A percentile compares a stretch with the other conserved stretches of the same genome.
Evolutionary conservation across 2,329 filamentous ascomycete species (phyloP).

Genomic region (Aureobasidium sp.): DNA sequence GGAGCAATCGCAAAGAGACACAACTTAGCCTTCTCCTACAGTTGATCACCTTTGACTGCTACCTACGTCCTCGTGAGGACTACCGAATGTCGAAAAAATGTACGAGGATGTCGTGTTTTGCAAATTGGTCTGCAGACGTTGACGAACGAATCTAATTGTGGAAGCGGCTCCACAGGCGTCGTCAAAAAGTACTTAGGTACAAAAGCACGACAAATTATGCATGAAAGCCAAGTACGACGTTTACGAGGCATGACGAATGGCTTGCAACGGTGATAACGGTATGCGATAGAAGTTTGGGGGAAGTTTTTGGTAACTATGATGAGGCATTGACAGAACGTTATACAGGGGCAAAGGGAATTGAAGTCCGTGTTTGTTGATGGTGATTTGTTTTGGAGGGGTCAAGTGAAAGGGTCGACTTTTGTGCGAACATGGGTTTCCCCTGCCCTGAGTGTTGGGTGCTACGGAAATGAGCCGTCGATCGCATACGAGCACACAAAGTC

Average conservation of each 20-base stretch:
- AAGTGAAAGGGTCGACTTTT: background rate
- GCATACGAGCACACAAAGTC: background rate
- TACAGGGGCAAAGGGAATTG: slow-evolving; percentile 4
- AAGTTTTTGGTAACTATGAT: background rate
- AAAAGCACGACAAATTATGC: background rate
- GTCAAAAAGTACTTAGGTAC: background rate
- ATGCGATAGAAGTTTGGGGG: background rate
- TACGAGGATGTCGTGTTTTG: background rate
- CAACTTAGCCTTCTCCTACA: background rate
- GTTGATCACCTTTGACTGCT: background rate
- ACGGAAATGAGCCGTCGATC: background rate
- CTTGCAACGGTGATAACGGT: background rate
- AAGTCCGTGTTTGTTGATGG: background rate
- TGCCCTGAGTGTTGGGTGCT: background rate
- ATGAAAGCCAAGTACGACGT: background rate
- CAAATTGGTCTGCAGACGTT: background rate
- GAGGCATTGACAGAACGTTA: slow-evolving; percentile 1
- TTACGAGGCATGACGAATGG: background rate
- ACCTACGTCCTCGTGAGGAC: background rate
- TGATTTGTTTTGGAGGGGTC: background rate
- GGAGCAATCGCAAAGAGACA: background rate
- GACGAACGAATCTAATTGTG: background rate
- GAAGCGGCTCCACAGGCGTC: background rate
- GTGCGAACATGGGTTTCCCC: slow-evolving; percentile 1
- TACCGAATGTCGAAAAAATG: background rate